A percentile compares a stretch with the other conserved stretches of the same genome.
These are phyloP conservation scores for Neurospora sublineolata DNA, from an alignment of 495 filamentous ascomycete genomes.

Conservation along the genomic window DNA sequence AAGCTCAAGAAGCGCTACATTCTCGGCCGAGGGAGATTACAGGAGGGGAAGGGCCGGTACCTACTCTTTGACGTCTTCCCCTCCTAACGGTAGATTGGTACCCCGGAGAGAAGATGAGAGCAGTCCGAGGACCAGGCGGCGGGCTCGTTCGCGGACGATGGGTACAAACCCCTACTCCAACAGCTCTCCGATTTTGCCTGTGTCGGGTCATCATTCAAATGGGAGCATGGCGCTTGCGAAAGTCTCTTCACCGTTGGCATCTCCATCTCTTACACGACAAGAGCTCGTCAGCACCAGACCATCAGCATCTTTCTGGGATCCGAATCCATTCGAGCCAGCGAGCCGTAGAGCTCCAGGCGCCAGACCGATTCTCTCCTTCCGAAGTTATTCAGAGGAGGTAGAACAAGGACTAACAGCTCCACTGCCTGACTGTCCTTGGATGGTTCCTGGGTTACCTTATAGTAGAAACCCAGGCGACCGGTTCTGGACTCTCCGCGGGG, in stretches of 20 bases:
- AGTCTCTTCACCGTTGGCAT: conserved; percentile 8
- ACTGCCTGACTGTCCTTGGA: conserved; percentile 29
- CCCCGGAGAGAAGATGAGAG: conserved; percentile 6
- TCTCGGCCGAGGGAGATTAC: conserved; percentile 16
- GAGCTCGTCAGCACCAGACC: conserved; percentile 12
- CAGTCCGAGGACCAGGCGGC: conserved; percentile 10
- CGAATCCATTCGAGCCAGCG: conserved; percentile 15
- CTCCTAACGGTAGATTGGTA: conserved; percentile 17
- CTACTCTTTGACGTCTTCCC: conserved; percentile 18
- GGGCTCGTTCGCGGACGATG: conserved; percentile 13
- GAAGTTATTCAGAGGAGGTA: conserved; percentile 26
- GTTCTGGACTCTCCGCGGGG: conserved; percentile 30
- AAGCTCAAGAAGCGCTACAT: conserved; percentile 26
- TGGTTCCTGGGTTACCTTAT: conserved; percentile 7
- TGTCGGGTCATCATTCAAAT: conserved; percentile 1
- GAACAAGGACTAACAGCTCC: conserved; percentile 20
- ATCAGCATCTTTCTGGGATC: conserved; percentile 19
- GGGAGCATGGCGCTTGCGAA: conserved; percentile 11
- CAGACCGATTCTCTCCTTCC: conserved; percentile 17
- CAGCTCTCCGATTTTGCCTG: conserved; percentile 1
- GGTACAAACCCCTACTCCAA: conserved; percentile 11
- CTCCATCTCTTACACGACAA: conserved; percentile 9
- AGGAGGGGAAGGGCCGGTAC: conserved; percentile 18
- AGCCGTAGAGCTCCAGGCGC: conserved; percentile 9
- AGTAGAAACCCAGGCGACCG: conserved; percentile 17